phyloP scores from a whole-genome alignment of 306 rosid genomes.

The Prunus campanulata region DNA sequence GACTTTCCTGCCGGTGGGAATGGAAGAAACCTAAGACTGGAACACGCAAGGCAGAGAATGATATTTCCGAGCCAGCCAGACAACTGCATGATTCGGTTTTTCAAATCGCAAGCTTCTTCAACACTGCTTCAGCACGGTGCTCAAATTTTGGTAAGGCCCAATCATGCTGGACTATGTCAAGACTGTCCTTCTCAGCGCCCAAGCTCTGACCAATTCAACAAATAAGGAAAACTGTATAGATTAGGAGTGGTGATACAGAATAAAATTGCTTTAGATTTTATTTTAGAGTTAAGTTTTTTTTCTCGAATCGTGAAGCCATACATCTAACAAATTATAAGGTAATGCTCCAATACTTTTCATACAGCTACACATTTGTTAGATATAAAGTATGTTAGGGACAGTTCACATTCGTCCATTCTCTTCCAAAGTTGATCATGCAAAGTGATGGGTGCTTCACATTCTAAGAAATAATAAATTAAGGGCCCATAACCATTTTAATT shows the following conservation, averaged over 20 bases:
- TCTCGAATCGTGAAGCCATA: background rate
- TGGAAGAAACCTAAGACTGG: background rate
- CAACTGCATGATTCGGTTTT: background rate
- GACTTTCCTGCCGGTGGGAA: background rate
- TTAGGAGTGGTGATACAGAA: background rate
- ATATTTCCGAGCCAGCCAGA: background rate
- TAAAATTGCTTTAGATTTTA: background rate
- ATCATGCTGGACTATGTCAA: constrained; percentile 94
- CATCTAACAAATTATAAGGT: background rate
- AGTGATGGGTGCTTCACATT: background rate
- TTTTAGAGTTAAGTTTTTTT: no score
- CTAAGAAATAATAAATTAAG: background rate
- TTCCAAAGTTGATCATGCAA: background rate
- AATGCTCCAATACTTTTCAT: background rate
- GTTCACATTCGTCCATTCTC: background rate
- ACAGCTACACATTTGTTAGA: background rate
- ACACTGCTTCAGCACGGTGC: constrained; percentile 81
- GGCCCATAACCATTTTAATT: no score
- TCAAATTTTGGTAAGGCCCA: constrained; percentile 90
- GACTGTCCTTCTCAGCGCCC: constrained; percentile 90
- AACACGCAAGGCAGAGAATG: background rate
- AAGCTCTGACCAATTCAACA: constrained; percentile 54
- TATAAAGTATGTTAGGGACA: background rate
- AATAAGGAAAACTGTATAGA: background rate
- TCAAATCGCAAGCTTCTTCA: constrained; percentile 55